Evolutionary conservation across 2,329 filamentous ascomycete species (phyloP).

Genomic region (Claviceps sp.): DNA sequence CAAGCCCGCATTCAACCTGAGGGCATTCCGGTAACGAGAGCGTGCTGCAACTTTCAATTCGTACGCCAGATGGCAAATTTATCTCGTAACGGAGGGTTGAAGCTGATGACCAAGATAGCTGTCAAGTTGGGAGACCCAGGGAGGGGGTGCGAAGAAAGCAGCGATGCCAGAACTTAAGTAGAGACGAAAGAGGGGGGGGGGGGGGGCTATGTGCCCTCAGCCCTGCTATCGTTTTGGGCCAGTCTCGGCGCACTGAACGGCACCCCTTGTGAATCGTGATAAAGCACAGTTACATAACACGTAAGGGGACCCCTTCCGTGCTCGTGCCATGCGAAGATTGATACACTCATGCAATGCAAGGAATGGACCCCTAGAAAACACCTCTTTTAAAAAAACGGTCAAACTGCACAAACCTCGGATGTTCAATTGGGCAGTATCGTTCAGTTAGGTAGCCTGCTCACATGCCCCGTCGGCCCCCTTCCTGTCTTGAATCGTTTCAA

Average conservation of each 20-base stretch:
- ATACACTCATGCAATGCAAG: no score
- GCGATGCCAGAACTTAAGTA: not conserved
- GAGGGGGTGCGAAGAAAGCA: not conserved
- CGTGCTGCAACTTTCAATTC: not conserved
- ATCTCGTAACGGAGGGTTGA: not conserved
- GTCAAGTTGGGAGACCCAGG: not conserved
- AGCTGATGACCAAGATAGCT: not conserved
- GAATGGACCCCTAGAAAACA: no score
- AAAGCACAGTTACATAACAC: no score
- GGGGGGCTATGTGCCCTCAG: constrained; percentile 1
- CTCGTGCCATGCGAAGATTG: not conserved
- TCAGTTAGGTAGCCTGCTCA: not conserved
- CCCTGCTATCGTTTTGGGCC: not conserved
- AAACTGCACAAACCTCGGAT: no score
- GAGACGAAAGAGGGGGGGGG: constrained; percentile 1
- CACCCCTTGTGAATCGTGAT: constrained; percentile 4
- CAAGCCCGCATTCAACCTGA: constrained; percentile 14
- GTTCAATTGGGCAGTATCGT: not conserved
- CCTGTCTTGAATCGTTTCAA: not conserved
- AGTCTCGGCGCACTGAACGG: constrained; percentile 3
- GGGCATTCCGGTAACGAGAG: constrained; percentile 11
- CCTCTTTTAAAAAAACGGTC: no score
- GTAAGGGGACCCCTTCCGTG: not conserved
- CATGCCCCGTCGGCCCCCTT: not conserved
- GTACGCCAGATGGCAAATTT: not conserved